phyloP scores from a whole-genome alignment of 2,329 filamentous ascomycete species.

The Xylaria digitata region DNA sequence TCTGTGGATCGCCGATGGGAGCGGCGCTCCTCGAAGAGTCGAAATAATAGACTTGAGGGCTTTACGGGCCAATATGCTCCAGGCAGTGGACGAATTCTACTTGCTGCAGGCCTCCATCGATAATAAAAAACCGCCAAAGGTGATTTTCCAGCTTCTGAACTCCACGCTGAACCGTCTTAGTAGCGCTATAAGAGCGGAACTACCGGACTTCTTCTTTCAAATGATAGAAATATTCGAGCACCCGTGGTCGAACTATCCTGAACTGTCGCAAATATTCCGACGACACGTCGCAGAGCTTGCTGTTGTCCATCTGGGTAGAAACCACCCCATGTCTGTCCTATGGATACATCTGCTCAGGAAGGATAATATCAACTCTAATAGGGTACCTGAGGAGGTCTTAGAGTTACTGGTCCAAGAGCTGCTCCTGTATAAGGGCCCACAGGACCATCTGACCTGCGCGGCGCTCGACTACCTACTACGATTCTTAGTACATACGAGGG shows the following conservation, averaged over 20 bases:
- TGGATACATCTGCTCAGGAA: conserved; percentile 37
- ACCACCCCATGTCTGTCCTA: conserved; percentile 41
- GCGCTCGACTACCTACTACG: conserved; percentile 39
- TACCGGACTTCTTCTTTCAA: conserved; percentile 42
- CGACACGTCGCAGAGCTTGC: conserved; percentile 42
- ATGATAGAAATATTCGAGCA: conserved; percentile 42
- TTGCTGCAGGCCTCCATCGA: conserved; percentile 40
- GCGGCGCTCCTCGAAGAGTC: conserved; percentile 30
- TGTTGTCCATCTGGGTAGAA: conserved; percentile 36
- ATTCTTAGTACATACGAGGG: conserved; percentile 34
- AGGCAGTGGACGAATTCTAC: conserved; percentile 41
- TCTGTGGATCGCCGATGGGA: conserved; percentile 13
- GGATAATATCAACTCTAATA: conserved; percentile 18
- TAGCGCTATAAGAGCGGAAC: conserved; percentile 37
- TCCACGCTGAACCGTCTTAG: conserved; percentile 40
- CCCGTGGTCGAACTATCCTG: conserved; percentile 39
- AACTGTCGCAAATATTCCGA: conserved; percentile 40
- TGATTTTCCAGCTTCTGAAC: conserved; percentile 39
- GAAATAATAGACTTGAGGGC: conserved; percentile 19
- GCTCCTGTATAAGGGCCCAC: conserved; percentile 33
- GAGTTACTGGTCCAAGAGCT: conserved; percentile 40
- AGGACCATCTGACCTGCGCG: conserved; percentile 38
- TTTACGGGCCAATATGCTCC: conserved; percentile 37
- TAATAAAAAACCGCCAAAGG: conserved; percentile 26
- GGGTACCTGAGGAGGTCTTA: conserved; percentile 32